Evolutionary conservation across 176 grass and related monocot species (phyloP), one percentile per base, ranked within the genome.

Genomic region (Musa beccarii): DNA sequence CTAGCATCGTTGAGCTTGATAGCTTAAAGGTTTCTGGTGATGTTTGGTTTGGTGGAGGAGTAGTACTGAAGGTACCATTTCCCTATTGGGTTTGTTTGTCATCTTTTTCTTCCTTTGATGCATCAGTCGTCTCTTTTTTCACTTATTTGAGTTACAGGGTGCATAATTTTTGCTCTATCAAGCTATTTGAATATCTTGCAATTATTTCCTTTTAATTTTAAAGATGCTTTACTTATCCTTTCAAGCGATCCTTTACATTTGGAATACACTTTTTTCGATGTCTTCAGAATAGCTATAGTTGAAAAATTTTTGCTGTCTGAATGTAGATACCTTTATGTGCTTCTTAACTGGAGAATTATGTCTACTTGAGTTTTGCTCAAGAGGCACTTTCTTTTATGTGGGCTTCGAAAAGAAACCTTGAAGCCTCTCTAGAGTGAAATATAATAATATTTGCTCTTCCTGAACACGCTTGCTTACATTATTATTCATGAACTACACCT

Each of bases 1-100:
- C 95, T 54, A 98, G 95, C 83, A 98, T 98, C 75, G 86, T 98
- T 73, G 88, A 89, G 80, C 88, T 93, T 10, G 86, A 93, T 24
- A 93, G 86, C 78, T 86, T 98, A 76, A 98, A 93, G 63, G 90
- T 98, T 84, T 98, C 86, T 3, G 93, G 93, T 75, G 90, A 97
- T 88, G 90, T 89, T 68, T 90, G 83, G 87, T 92, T 97, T 85
- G 86, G 88, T 71, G 80, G 82, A 62, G 75, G 72, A 13, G 68
- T 98, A 25, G 78, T 86, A 24, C 76, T 98, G 54, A 98, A 98
- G 95, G 95, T 98, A 93, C 16, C 70, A 52, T 29, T 16, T 54
- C 54, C 67, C 71, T 11, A 54, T 71, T 64, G 13, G 75, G 75
- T 55, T 56, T 75, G 7, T 49, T 75, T n/a, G 28, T 34, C 82